These are phyloP conservation scores for Vickermania spadyakhi DNA, from an alignment of 208 protist genomes.

Conservation along the genomic window DNA sequence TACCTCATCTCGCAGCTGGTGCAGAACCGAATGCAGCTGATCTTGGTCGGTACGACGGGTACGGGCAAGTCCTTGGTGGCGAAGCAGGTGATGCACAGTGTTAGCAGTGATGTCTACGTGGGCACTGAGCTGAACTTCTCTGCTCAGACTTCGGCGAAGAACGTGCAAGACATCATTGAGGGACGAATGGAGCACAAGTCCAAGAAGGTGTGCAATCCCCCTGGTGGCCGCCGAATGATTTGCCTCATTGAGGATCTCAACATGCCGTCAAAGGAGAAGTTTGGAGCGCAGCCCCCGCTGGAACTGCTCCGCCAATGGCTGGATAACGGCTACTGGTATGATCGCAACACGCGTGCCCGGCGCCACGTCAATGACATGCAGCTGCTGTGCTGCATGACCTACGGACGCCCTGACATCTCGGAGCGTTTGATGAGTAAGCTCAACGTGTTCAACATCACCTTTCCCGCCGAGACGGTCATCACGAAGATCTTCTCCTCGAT, in stretches of 20 bases:
- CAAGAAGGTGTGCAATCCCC: constrained; percentile 93
- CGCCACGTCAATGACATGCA: constrained; percentile 95
- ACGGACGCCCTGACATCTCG: constrained; percentile 92
- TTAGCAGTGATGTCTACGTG: constrained; percentile 77
- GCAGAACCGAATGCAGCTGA: constrained; percentile 69
- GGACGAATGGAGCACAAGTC: constrained; percentile 94
- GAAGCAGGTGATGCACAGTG: constrained; percentile 65
- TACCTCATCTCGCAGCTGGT: constrained; percentile 92
- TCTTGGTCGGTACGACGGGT: constrained; percentile 94
- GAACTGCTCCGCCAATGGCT: constrained; percentile 97
- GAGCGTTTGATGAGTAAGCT: constrained; percentile 92
- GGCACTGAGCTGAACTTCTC: constrained; percentile 94
- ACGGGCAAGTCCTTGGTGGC: constrained; percentile 96
- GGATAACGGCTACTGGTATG: constrained; percentile 97
- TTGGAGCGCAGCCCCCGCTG: constrained; percentile 96
- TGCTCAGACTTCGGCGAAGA: constrained; percentile 91
- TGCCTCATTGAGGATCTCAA: constrained; percentile 98
- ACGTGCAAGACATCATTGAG: constrained; percentile 96
- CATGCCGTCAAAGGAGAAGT: constrained; percentile 96
- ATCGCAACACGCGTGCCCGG: constrained; percentile 88
- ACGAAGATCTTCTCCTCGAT: constrained; percentile 95
- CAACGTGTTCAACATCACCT: constrained; percentile 95
- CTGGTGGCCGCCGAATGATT: constrained; percentile 91
- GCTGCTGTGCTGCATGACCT: constrained; percentile 96
- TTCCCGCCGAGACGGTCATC: constrained; percentile 87